Conservation (phyloP, 2,329 filamentous ascomycete genomes). For the Fusarium setosum region DNA sequence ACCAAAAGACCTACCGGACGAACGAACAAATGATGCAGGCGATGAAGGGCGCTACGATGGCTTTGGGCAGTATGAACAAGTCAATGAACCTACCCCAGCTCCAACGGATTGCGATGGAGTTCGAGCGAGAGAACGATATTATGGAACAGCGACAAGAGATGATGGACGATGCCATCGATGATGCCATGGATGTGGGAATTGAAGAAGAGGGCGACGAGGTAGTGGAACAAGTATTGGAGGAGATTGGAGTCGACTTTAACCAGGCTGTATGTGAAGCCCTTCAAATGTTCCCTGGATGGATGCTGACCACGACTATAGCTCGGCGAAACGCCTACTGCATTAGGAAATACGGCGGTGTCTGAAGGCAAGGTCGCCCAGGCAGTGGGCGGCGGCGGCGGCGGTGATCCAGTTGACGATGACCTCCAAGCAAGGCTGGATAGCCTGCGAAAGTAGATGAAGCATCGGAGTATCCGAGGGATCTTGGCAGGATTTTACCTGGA, state of each 20-base stretch:
- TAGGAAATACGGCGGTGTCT: constrained; percentile 78
- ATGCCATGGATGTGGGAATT: constrained; percentile 88
- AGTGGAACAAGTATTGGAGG: constrained; percentile 94
- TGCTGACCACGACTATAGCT: constrained; percentile 66
- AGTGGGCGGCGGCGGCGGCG: constrained; percentile 69
- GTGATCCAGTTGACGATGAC: constrained; percentile 84
- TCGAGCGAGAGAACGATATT: constrained; percentile 98
- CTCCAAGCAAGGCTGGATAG: constrained; percentile 94
- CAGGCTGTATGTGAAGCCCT: constrained; percentile 75
- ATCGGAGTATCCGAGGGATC: background rate
- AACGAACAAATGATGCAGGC: constrained; percentile 99
- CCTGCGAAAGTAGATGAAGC: constrained; percentile 66
- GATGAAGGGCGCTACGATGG: constrained; percentile 96
- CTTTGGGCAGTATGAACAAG: constrained; percentile 95
- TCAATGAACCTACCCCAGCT: constrained; percentile 97
- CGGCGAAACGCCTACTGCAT: constrained; percentile 87
- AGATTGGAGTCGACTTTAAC: constrained; percentile 94
- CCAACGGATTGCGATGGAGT: constrained; percentile 98
- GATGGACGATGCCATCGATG: constrained; percentile 99
- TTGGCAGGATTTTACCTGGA: background rate
- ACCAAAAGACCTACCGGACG: constrained; percentile 84
- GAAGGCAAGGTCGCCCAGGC: constrained; percentile 89
- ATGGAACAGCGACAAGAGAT: constrained; percentile 99
- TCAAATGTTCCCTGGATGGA: constrained; percentile 39
- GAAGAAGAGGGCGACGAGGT: constrained; percentile 98